These are phyloP conservation scores for Tetracladium maxilliforme DNA, from an alignment of 2,329 filamentous ascomycete genomes.

Conservation along the genomic window DNA sequence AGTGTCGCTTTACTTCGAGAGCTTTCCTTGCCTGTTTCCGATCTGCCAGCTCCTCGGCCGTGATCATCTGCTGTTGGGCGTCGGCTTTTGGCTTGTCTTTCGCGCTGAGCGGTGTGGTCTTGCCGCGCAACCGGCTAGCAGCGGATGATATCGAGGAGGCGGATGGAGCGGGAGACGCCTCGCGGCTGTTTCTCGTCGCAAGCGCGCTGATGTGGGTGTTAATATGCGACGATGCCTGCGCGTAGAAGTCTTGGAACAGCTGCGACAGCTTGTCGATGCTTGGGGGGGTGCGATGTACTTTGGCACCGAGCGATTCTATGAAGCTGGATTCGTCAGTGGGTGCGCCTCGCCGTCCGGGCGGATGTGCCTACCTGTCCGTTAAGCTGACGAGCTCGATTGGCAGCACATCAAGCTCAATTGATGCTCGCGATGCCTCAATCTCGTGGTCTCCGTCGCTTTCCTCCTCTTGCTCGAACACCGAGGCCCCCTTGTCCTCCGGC, in stretches of 20 bases:
- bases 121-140: constrained; percentile 38
- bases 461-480: too few relatives aligned
- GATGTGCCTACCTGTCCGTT: constrained; percentile 55
- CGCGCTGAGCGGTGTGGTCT: constrained; percentile 36
- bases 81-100: constrained; percentile 32
- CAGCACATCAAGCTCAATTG: constrained; percentile 71
- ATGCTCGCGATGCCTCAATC: constrained; percentile 31
- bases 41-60: constrained; percentile 67
- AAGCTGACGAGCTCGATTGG: constrained; percentile 87
- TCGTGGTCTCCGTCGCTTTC: constrained; percentile 26
- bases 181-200: constrained; percentile 58
- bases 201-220: constrained; percentile 74
- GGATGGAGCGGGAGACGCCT: constrained; percentile 39
- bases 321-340: constrained; percentile 42
- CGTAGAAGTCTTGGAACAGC: constrained; percentile 94
- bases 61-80: constrained; percentile 74
- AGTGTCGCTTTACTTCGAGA: constrained; percentile 61
- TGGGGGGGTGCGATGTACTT: constrained; percentile 71
- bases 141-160: constrained; percentile 39
- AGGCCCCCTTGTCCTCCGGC: too few relatives aligned
- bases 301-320: constrained; percentile 76
- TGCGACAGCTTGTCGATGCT: constrained; percentile 68
- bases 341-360: constrained; percentile 3
- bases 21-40: constrained; percentile 64
- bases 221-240: constrained; percentile 65